Base-by-base conservation (phyloP, 1,139 yeast species). In the Kodamaea sp. region DNA sequence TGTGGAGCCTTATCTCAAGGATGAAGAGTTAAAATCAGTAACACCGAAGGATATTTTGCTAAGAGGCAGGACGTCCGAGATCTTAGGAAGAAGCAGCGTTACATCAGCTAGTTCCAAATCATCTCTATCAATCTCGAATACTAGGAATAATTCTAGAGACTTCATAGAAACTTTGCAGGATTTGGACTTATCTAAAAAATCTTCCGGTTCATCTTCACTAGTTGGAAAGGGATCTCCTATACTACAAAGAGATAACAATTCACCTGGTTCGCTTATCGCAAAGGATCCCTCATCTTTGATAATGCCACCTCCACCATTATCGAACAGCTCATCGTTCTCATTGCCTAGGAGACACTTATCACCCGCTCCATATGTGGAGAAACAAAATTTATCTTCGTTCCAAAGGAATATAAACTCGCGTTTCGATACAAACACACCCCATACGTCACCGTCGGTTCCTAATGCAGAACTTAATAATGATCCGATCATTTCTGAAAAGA, bases 271-370 rank as follows among this genome's bases (percentile, higher is more conserved):
- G 26, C 15, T 31, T 24, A 16, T 43, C 50, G 5, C 48, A 50
- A 26, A 50, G 39, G 32, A 42, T 47, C 4, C 41, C 47, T 4
- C 47, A 43, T 15, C 37, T 15, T 33, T 28, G 7, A 16, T 32
- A 9, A 26, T 27, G 11, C 34, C 41, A n/a, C 32, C 36, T 2
- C 34, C 35, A 5, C 7, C 28, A 1, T 35, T 46, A 15, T 57
- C 60, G 14, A 58, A 59, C 41, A 62, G 58, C 39, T 59, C 70
- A 9, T 59, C 67, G 7, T 59, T 62, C 18, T 61, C 70, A 9
- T 72, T 82, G 2, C 83, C 83, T 2, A 62, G 78, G 38, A 60
- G 83, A 37, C 78, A 70, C 38, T 51, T 72, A 20, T 77, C 83
- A 0, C 84, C 85, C 0, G 73, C 69, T 0, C 73, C 74, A 2